Conservation (phyloP, 495 filamentous ascomycete genomes). For the Aspergillus baeticus region DNA sequence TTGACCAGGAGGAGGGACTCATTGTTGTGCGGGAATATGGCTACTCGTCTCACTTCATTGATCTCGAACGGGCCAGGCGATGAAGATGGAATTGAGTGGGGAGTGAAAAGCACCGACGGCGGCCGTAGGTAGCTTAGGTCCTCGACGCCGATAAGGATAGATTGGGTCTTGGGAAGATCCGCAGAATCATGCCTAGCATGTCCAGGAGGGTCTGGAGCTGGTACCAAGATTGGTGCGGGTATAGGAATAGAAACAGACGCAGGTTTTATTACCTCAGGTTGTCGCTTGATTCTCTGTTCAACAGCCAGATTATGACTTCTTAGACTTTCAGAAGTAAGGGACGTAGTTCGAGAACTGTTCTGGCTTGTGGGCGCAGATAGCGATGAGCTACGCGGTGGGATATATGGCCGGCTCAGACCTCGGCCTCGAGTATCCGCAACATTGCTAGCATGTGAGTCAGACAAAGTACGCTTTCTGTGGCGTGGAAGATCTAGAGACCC, state of each 20-base stretch:
- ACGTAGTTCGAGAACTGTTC: conserved; percentile 63
- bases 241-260: conserved; percentile 10
- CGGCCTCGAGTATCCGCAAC: conserved; percentile 27
- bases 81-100: conserved; percentile 48
- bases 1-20: conserved; percentile 76
- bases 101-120: conserved; percentile 46
- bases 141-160: conserved; percentile 32
- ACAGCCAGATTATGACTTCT: conserved; percentile 54
- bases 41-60: conserved; percentile 76
- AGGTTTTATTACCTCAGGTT: conserved; percentile 20
- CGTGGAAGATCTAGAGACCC: conserved; percentile 33
- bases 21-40: conserved; percentile 85
- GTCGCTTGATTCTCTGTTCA: conserved; percentile 31
- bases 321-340: conserved; percentile 65
- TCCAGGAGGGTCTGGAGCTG: background rate
- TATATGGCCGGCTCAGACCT: conserved; percentile 46
- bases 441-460: conserved; percentile 35
- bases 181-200: conserved; percentile 10
- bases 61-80: conserved; percentile 53
- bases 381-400: conserved; percentile 62
- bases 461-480: conserved; percentile 37
- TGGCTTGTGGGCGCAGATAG: conserved; percentile 71
- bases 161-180: conserved; percentile 26
- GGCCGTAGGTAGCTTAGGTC: conserved; percentile 39
- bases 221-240: conserved; percentile 11